Base-by-base conservation (phyloP, 805 yeast genomes). In the Wickerhamiella azymoides region DNA sequence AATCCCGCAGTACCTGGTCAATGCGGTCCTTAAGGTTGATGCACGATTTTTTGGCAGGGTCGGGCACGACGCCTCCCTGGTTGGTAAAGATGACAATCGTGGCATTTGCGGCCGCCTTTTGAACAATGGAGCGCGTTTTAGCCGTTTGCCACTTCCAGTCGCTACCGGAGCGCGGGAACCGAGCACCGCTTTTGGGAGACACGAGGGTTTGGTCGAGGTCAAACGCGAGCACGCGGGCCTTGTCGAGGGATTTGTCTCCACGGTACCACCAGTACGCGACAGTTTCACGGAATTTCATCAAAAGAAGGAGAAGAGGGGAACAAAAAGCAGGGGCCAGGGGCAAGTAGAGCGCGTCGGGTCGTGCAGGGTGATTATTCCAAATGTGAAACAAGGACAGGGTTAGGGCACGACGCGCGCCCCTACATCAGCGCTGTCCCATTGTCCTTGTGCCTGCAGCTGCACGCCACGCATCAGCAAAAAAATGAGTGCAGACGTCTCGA, bases 191-290 rank as follows among this genome's bases (percentile, higher is more conserved):
- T 56, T 74, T 79, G 0, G 95, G 78, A 13, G 59, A 58, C 0
- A 84, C 74, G 7, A 89, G 53, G 0, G 97, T 89, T 8, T 76
- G 80, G 64, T 89, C 98, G 43, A 89, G 66, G 60, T 89, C 97
- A 61, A 88, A 89, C 0, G 82, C 81, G 2, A 84, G 84, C 1
- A 81, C 25, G 11, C 18, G 33, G 2, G 33, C 11, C 16, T 7
- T 18, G 11, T 41, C 39, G 24, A n/a, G 28, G 11, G 32, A 26
- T 5, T n/a, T 28, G 24, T n/a, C 28, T n/a, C 13, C 37, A n/a
- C 37, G 19, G 14, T 32, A 37, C 21, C 16, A 32, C 46, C 46
- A 43, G 27, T 3, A 37, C 6, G 46, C 46, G 24, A 39, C 41
- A n/a, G 32, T 26, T 10, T 39, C 30, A 9, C 11, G 26, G 25